phyloP scores from a whole-genome alignment of 108 stramenopile genomes.

The Mayamaea pseudoterrestris region DNA sequence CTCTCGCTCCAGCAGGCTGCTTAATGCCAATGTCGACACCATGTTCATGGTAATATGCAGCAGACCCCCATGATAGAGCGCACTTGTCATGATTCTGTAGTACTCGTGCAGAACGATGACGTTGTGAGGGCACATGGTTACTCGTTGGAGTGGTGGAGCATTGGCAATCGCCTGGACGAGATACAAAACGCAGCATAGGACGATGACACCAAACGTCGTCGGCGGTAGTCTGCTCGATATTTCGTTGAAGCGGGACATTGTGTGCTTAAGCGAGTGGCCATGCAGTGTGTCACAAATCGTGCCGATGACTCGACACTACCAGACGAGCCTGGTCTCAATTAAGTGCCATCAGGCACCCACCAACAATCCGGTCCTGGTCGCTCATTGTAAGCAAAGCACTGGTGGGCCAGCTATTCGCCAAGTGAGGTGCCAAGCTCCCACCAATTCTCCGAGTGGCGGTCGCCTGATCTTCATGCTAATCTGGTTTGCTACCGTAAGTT shows the following conservation, averaged over 20 bases:
- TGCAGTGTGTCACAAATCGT: no score
- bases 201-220: conserved; percentile 2
- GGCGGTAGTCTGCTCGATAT: background rate
- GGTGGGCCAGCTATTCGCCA: no score
- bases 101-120: conserved; percentile 44
- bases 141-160: conserved; percentile 27
- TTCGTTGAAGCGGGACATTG: conserved; percentile 6
- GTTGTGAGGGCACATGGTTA: conserved; percentile 53
- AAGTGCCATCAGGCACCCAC: no score
- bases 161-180: conserved; percentile 30
- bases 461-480: no score
- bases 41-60: conserved; percentile 89
- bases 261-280: no score
- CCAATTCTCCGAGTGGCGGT: no score
- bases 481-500: no score
- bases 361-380: no score
- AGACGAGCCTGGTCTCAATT: no score
- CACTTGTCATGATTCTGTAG: conserved; percentile 63
- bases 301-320: no score
- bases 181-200: background rate
- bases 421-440: no score
- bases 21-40: conserved; percentile 59
- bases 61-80: conserved; percentile 72
- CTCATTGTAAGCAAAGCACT: no score
- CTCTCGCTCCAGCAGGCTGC: conserved; percentile 44